These are phyloP conservation scores for Apophysomyces ossiformis DNA, from an alignment of 371 early-diverging fungal genomes.

Conservation along the genomic window DNA sequence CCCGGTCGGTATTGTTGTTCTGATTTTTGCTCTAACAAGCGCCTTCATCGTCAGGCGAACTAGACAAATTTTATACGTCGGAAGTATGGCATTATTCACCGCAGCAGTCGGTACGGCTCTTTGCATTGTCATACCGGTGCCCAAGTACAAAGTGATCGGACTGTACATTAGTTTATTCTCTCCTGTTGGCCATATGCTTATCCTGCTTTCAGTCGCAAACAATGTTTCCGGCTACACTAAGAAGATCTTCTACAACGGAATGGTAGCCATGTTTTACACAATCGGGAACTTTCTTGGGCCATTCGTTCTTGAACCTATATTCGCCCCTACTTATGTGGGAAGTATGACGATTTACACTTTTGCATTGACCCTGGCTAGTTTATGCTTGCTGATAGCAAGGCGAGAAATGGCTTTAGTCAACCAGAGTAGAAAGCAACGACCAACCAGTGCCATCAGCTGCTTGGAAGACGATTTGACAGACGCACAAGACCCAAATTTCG, in stretches of 20 bases:
- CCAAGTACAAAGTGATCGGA: constrained; percentile 32
- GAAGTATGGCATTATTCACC: no score
- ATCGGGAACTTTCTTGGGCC: constrained; percentile 28
- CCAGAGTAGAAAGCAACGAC: background rate
- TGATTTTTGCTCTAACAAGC: no score
- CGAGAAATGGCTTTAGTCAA: constrained; percentile 16
- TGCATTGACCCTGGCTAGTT: no score
- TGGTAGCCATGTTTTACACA: constrained; percentile 18
- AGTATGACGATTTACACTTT: constrained; percentile 17
- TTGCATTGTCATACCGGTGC: constrained; percentile 32
- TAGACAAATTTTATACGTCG: no score
- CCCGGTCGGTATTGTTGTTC: no score
- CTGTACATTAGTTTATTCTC: background rate
- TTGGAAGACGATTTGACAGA: background rate
- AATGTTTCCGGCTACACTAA: constrained; percentile 19
- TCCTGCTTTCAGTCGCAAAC: constrained; percentile 12
- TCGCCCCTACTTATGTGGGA: constrained; percentile 28
- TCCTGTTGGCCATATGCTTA: background rate
- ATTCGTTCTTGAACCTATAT: constrained; percentile 16
- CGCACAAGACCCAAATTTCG: background rate
- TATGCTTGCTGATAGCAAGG: constrained; percentile 26
- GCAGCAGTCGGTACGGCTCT: constrained; percentile 18
- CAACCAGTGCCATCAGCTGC: background rate
- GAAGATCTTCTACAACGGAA: constrained; percentile 11
- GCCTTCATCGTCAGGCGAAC: no score